A percentile compares a stretch with the other conserved stretches of the same genome.
Evolutionary conservation across 1,284 basidiomycete genomes (phyloP).

Genomic region (Leccinum variabile): DNA sequence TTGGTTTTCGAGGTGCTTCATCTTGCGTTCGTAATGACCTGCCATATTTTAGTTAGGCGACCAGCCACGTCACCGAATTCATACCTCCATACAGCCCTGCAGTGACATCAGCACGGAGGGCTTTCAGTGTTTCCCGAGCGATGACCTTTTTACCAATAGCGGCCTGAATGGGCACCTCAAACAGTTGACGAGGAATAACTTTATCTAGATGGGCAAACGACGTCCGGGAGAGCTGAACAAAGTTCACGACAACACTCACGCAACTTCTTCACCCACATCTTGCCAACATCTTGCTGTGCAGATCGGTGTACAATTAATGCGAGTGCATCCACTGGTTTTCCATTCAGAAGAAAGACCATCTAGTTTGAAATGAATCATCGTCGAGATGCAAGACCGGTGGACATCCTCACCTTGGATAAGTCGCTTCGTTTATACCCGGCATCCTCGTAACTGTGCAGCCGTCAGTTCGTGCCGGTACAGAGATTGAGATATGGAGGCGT

Average conservation of each 20-base stretch:
- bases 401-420: slow-evolving; percentile 67
- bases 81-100: slow-evolving; percentile 89
- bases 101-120: slow-evolving; percentile 91
- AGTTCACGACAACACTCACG: slow-evolving; percentile 49
- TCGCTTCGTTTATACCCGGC: slow-evolving; percentile 82
- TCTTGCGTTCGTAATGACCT: slow-evolving; percentile 88
- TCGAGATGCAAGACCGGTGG: neutral
- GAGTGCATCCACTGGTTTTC: slow-evolving; percentile 87
- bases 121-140: slow-evolving; percentile 86
- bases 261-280: slow-evolving; percentile 86
- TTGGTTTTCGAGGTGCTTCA: slow-evolving; percentile 91
- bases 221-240: neutral
- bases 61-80: neutral
- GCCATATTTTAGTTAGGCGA: slow-evolving; percentile 1
- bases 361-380: slow-evolving; percentile 31
- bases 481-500: neutral
- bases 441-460: slow-evolving; percentile 79
- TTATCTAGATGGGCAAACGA: slow-evolving; percentile 53
- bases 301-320: slow-evolving; percentile 85
- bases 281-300: slow-evolving; percentile 68
- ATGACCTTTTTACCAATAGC: slow-evolving; percentile 85
- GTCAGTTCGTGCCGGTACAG: slow-evolving; percentile 4
- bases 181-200: slow-evolving; percentile 90
- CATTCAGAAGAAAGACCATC: slow-evolving; percentile 88
- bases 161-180: slow-evolving; percentile 92